Evolutionary conservation across 2,329 filamentous ascomycete species (phyloP).

Genomic region (Massarina eburnea): DNA sequence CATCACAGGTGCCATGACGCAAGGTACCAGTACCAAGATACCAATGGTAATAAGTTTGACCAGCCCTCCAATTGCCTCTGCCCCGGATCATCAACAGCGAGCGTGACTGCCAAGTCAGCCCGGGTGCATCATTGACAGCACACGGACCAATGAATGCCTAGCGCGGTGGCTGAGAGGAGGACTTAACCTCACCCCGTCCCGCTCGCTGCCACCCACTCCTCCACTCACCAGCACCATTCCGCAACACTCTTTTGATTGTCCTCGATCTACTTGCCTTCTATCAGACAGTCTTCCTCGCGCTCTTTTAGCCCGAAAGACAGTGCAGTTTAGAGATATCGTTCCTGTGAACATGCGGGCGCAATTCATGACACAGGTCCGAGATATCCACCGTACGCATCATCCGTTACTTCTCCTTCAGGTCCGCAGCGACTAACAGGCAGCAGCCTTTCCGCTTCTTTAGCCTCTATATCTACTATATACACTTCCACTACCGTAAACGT

Average conservation of each 20-base stretch:
- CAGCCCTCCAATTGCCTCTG: too few relatives aligned
- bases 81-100: too few relatives aligned
- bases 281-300: neutral
- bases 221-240: neutral
- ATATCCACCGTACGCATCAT: conserved; percentile 27
- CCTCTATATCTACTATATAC: neutral
- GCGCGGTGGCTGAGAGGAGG: neutral
- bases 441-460: conserved; percentile 8
- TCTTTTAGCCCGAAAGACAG: conserved; percentile 12
- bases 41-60: too few relatives aligned
- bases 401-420: conserved; percentile 2
- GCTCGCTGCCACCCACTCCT: conserved; percentile 1
- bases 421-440: conserved; percentile 3
- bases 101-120: too few relatives aligned
- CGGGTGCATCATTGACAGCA: conserved; percentile 1
- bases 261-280: neutral
- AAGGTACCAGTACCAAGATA: too few relatives aligned
- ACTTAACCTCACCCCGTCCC: neutral
- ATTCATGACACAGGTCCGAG: conserved; percentile 31
- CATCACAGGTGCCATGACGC: too few relatives aligned
- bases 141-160: conserved; percentile 5
- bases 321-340: conserved; percentile 8
- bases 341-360: conserved; percentile 33
- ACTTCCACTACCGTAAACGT: neutral
- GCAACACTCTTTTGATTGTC: neutral